Base-by-base conservation (phyloP, 2,329 filamentous ascomycete species). In the Colletotrichum kahawae region DNA sequence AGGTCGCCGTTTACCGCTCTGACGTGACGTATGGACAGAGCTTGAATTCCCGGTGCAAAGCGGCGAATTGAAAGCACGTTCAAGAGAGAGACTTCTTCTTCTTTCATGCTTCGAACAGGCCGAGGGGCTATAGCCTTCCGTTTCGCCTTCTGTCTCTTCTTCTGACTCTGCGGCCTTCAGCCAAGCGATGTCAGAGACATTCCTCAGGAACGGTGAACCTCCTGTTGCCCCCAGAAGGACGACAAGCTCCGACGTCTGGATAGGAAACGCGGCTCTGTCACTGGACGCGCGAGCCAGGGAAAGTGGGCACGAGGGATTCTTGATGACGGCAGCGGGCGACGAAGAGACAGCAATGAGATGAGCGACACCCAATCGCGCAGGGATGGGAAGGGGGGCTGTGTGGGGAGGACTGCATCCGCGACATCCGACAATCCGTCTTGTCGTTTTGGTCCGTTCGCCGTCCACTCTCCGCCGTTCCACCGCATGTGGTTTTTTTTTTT, bases 391-490 rank as follows among this genome's bases (percentile, higher is more conserved):
- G 38, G 29, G 38, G n/a, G 43, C 56, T 12, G 34, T 12, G 34
- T 72, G 72, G 72, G 70, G 34, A 59, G 57, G 21, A 14, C 7
- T 67, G 72, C 69, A 43, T 75, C 72, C 69, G 72, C 43, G 72
- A 72, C 72, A 75, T 72, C 72, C 72, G 72, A 72, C 34, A 63
- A 63, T 38, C 63, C 72, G 69, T 72, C 72, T 72, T 75, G 72
- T 69, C 67, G 56, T 54, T 70, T 54, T 51, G 60, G 60, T 74
- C 60, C 48, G 38, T 72, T 72, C 70, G 56, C 70, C 38, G 64
- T 29, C 38, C 57, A 36, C 43, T 67, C 43, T 48, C 48, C 48
- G 64, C 34, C 33, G 60, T 63, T 69, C 48, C 67, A 48, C 65
- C 43, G 12, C 57, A 24, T 18, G 24, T n/a, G 5, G 29, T 63